Percentiles rank a stretch among this genome's conserved stretches.
These are phyloP conservation scores for Trypanosoma conorhini DNA, from an alignment of 208 protist genomes.

Conservation along the genomic window DNA sequence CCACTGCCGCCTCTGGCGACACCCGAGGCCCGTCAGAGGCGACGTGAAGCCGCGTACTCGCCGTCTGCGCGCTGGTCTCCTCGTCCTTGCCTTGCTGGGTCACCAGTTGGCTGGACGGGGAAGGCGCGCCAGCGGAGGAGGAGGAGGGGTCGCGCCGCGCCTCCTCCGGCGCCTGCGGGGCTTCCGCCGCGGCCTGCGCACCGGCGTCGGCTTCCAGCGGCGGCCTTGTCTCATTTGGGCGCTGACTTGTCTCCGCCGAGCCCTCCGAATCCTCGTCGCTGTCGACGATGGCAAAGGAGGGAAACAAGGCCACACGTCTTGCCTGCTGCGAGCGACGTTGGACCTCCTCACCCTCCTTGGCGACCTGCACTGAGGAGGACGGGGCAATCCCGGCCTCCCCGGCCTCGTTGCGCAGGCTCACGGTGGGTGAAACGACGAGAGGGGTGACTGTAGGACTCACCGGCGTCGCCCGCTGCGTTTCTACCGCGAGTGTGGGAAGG, in stretches of 20 bases:
- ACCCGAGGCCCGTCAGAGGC: background rate
- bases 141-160: background rate
- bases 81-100: background rate
- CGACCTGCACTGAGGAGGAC: background rate
- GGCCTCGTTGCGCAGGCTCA: slow-evolving; percentile 22
- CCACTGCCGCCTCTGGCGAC: background rate
- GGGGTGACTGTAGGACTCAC: slow-evolving; percentile 14
- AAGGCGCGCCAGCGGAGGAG: background rate
- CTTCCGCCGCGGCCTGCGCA: background rate
- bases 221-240: background rate
- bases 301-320: slow-evolving; percentile 23
- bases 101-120: background rate
- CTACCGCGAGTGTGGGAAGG: slow-evolving; percentile 1
- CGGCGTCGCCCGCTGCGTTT: slow-evolving; percentile 10
- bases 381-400: slow-evolving; percentile 24
- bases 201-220: background rate
- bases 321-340: background rate
- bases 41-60: background rate
- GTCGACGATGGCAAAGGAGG: slow-evolving; percentile 22
- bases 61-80: background rate
- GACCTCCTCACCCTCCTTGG: slow-evolving; percentile 13
- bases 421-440: slow-evolving; percentile 25
- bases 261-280: slow-evolving; percentile 36
- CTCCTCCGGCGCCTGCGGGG: background rate
- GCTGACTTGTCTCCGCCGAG: background rate